Evolutionary conservation across 371 early-diverging fungal genomes (phyloP), one percentile per base, ranked within the genome.

Genomic region (Mortierella sp.): DNA sequence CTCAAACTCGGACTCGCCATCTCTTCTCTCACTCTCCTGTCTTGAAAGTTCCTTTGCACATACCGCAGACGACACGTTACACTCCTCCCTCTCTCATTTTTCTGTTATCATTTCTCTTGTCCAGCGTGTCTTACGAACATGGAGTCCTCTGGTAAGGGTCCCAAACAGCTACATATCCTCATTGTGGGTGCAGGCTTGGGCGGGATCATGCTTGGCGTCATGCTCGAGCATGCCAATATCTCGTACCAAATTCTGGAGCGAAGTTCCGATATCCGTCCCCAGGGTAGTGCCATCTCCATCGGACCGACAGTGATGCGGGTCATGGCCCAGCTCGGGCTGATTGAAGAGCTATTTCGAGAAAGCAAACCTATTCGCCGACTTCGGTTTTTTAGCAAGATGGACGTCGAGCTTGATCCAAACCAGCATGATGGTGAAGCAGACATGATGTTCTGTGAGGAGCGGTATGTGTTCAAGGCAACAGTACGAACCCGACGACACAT

Each of bases 171-270:
- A 28, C 47, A 54, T 19, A 38, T 63, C 39, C 50, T 63, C 3
- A 63, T 63, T 24, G 55, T 48, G 3, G 63, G 63, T 12, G 63
- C 63, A 4, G 63, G 63, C 28, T 31, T 63, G 13, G 63, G 63
- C 3, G 63, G 63, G 10, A 34, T 63, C 23, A 9, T 46, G 2
- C 43, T 63, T 46, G 63, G 63, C 8, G 13, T 54, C 12, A 63
- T 63, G 63, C 63, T 61, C 31, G 61, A 61, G 26, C 52, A 23
- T 13, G 61, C 61, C 23, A 43, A 43, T 4, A 61, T 61, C 13
- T 51, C 61, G 5, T 61, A 51, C 31, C 53, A 51, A 8, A 52
- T 61, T 24, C 52, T 63, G 19, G 63, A 63, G 27, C 62, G 62
- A 1, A 10, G 46, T 7, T 10, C 19, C 4, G 10, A 9, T 0